Percentiles rank a stretch among this genome's conserved stretches.
Conservation (phyloP, 805 yeast genomes). For the Suhomyces kilbournensis region DNA sequence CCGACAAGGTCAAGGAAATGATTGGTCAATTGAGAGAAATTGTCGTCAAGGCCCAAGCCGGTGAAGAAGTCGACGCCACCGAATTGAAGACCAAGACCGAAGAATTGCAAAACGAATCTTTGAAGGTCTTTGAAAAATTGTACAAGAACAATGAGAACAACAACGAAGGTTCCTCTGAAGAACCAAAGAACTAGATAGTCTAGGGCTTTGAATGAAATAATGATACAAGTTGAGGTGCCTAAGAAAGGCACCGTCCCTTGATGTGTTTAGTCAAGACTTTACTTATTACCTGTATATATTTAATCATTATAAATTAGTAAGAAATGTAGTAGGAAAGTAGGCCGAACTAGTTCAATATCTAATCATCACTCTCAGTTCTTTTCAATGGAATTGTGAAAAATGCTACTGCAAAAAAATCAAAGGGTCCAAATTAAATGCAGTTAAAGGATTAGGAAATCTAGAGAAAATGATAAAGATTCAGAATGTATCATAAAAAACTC, state of each 20-base stretch:
- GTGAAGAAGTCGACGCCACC: slow-evolving; percentile 59
- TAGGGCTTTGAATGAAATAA: neutral
- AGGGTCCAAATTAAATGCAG: too few species aligned
- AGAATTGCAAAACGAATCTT: slow-evolving; percentile 69
- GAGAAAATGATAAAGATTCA: too few species aligned
- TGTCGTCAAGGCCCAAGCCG: slow-evolving; percentile 62
- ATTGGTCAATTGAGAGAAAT: slow-evolving; percentile 61
- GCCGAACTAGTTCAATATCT: too few species aligned
- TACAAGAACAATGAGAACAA: slow-evolving; percentile 24
- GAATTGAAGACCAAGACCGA: slow-evolving; percentile 71
- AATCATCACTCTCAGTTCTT: too few species aligned
- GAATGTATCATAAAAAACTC: too few species aligned
- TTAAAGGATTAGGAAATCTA: too few species aligned
- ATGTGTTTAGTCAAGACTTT: slow-evolving; percentile 5
- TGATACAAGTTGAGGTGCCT: slow-evolving; percentile 2
- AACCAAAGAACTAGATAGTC: slow-evolving; percentile 24
- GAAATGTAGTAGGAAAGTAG: too few species aligned
- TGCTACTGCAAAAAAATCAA: too few species aligned
- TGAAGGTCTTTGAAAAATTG: slow-evolving; percentile 74
- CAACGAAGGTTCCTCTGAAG: slow-evolving; percentile 20
- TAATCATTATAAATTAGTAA: slow-evolving; percentile 6
- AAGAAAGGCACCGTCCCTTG: neutral
- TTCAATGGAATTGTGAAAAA: too few species aligned
- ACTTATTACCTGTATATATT: slow-evolving; percentile 9
- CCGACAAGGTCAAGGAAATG: slow-evolving; percentile 48